Base-by-base conservation (phyloP, 306 rosid species). In the Citrullus mucosospermus region DNA sequence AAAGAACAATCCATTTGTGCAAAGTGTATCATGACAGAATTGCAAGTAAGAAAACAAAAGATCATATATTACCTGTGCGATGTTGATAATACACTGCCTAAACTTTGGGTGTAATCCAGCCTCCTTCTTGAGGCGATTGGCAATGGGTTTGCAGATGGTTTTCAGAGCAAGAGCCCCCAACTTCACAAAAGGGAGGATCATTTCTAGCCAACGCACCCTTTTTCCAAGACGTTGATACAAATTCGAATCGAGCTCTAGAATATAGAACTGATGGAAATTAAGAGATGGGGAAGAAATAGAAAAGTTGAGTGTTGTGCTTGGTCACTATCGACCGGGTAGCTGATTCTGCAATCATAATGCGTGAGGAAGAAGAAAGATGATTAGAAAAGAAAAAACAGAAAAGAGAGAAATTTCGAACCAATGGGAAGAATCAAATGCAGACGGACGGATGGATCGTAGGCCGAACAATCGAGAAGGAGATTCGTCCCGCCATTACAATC, bases 41-140 rank as follows among this genome's bases (percentile, higher is more conserved):
- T 1, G 11, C 30, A 32, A 63, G 22, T 18, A 18, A 55, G 69
- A 67, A 41, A 53, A 28, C 12, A 30, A 20, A 50, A 9, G 9
- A 63, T 34, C 25, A 6, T 3, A 17, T 18, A 65, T 18, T 16
- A 6, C 89, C 84, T 86, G 89, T 46, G 89, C 89, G 70, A 86
- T 39, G 77, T 53, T 84, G 66, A 86, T 74, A 44, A 86, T 86
- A 59, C 51, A 58, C 22, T 65, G 80, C 38, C 87, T 76, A 69
- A 86, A 86, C 82, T 81, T 84, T 7, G 89, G 87, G 77, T 86
- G 87, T 81, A 80, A 58, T 25, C 87, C 87, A 59, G 89, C 89
- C 79, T 86, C 84, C 66, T 82, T 81, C 84, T 86, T 86, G 60
- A 86, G 87, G 50, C 82, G 81, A 80, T 60, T 81, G 8, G 87